A percentile compares a stretch with the other conserved stretches of the same genome.
phyloP scores from a whole-genome alignment of 352 stramenopile species.

The Blastocystis hominis region DNA sequence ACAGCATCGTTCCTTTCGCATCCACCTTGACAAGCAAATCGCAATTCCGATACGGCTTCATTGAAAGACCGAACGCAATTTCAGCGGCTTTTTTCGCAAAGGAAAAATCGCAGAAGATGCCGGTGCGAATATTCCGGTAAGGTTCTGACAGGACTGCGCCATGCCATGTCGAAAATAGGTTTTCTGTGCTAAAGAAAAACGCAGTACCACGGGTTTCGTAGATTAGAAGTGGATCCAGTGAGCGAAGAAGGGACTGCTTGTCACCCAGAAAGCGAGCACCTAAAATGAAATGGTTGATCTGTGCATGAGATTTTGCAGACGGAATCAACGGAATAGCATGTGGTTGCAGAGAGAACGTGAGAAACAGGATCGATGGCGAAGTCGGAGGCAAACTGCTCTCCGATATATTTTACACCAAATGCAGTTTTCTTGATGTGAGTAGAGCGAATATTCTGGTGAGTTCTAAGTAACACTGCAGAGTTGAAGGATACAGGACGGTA shows the following conservation, averaged over 20 bases:
- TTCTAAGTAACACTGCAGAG: background rate
- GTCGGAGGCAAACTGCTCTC: background rate
- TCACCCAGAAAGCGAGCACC: background rate
- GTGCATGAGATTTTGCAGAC: background rate
- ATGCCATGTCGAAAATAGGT: background rate
- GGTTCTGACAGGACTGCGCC: background rate
- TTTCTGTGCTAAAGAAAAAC: background rate
- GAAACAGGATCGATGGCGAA: background rate
- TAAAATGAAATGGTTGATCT: background rate
- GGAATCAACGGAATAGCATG: background rate
- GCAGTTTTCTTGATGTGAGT: background rate
- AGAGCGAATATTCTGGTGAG: background rate
- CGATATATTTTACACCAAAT: background rate
- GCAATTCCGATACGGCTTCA: background rate
- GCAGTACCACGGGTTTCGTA: background rate
- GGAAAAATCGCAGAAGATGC: background rate
- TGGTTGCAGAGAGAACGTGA: background rate
- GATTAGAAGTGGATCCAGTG: background rate
- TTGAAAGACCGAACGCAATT: background rate
- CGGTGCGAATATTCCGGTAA: slow-evolving; percentile 4
- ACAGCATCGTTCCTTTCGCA: background rate
- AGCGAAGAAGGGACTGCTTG: background rate
- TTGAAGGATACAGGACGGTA: background rate
- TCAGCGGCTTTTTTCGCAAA: background rate
- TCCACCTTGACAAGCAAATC: slow-evolving; percentile 27